Evolutionary conservation across 2,329 filamentous ascomycete genomes (phyloP).

Genomic region (Chaetomium sp.): DNA sequence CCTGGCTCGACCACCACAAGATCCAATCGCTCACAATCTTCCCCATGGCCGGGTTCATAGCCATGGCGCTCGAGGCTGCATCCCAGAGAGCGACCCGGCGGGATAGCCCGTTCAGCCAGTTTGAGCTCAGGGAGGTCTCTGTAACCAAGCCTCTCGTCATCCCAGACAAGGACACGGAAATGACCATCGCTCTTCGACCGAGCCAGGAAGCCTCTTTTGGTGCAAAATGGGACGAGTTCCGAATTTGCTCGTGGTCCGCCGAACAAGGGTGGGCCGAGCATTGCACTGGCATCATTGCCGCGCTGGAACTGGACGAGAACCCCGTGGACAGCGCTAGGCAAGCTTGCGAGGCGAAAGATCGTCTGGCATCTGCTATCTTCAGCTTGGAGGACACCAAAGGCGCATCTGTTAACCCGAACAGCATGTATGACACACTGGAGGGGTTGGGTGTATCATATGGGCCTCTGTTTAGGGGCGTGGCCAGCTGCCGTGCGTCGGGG

Average conservation of each 20-base stretch:
- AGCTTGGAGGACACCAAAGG: conserved; percentile 27
- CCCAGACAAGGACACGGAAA: conserved; percentile 43
- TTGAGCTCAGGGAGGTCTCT: conserved; percentile 42
- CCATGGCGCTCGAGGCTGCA: conserved; percentile 34
- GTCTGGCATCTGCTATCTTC: conserved; percentile 27
- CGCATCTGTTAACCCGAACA: conserved; percentile 26
- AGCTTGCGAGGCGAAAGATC: conserved; percentile 24
- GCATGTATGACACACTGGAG: conserved; percentile 41
- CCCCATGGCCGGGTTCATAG: conserved; percentile 38
- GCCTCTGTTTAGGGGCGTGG: conserved; percentile 44
- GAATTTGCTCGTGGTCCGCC: conserved; percentile 47
- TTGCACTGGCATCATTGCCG: conserved; percentile 46
- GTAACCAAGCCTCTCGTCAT: conserved; percentile 43
- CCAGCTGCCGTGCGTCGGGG: conserved; percentile 36
- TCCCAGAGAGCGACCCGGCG: conserved; percentile 33
- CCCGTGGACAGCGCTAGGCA: conserved; percentile 35
- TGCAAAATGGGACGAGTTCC: conserved; percentile 47
- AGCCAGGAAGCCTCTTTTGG: conserved; percentile 39
- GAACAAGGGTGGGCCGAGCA: conserved; percentile 52
- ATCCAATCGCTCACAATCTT: conserved; percentile 43
- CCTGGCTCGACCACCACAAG: conserved; percentile 44
- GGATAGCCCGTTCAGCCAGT: conserved; percentile 31
- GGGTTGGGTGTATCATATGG: conserved; percentile 46
- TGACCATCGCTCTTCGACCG: conserved; percentile 41
- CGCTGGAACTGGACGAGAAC: conserved; percentile 32